Percentiles rank a stretch among this genome's conserved stretches.
Evolutionary conservation across 2,329 filamentous ascomycete species (phyloP).

Genomic region (Cryoendolithus antarcticus): DNA sequence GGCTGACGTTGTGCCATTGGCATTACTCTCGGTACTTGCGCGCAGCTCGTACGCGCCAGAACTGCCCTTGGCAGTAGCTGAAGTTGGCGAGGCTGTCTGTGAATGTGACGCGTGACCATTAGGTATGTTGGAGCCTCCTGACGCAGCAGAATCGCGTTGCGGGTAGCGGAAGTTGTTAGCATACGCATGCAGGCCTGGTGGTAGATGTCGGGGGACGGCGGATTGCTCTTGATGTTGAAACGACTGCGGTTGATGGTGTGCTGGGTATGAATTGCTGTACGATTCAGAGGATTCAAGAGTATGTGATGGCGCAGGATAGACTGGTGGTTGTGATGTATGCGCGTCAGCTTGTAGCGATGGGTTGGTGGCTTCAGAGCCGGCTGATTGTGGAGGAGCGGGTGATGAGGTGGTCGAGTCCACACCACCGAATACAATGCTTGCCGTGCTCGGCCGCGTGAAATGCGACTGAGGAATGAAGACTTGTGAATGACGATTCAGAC

Average conservation of each 20-base stretch:
- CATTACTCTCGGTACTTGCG: not conserved
- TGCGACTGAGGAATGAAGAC: conserved; percentile 9
- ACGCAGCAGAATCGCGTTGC: conserved; percentile 13
- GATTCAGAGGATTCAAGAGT: no score
- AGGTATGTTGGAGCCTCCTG: conserved; percentile 3
- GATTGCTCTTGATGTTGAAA: conserved; percentile 9
- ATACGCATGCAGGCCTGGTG: not conserved
- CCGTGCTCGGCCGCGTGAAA: conserved; percentile 14
- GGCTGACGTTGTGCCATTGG: not conserved
- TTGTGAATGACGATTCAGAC: conserved; percentile 4
- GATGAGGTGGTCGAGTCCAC: conserved; percentile 26
- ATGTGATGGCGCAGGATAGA: conserved; percentile 17
- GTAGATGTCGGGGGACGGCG: not conserved
- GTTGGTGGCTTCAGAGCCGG: conserved; percentile 7
- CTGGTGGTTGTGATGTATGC: conserved; percentile 9
- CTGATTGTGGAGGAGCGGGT: conserved; percentile 20
- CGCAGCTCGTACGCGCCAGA: conserved; percentile 2
- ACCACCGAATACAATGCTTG: conserved; percentile 27
- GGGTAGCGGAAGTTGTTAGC: conserved; percentile 10
- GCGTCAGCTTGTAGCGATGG: no score
- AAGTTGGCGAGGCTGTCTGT: conserved; percentile 3
- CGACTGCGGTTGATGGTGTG: conserved; percentile 15
- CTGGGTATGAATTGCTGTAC: not conserved
- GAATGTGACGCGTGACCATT: not conserved
- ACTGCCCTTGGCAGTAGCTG: conserved; percentile 1